Evolutionary conservation across 192 early-diverging fungal genomes (phyloP).

Genomic region (Phycomyces nitens): DNA sequence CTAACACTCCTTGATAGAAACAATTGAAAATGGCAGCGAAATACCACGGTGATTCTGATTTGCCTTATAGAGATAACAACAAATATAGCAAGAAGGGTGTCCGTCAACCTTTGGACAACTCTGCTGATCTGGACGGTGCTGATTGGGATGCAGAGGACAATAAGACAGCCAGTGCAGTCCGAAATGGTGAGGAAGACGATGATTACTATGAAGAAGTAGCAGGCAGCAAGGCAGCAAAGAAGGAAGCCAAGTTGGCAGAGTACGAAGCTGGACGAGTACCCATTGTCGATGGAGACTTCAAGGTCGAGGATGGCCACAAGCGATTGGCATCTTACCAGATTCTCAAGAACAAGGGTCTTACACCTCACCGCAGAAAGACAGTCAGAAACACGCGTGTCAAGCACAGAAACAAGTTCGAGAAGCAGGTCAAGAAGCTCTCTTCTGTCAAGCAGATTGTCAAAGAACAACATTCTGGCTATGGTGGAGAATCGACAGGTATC

Average conservation of each 20-base stretch:
- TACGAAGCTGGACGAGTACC: conserved; percentile 40
- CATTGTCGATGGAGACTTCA: conserved; percentile 35
- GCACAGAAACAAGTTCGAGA: conserved; percentile 83
- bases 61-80: conserved; percentile 70
- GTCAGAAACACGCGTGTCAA: conserved; percentile 94
- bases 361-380: conserved; percentile 87
- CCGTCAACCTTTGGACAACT: conserved; percentile 40
- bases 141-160: conserved; percentile 59
- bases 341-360: conserved; percentile 93
- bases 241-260: conserved; percentile 44
- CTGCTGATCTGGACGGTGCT: conserved; percentile 51
- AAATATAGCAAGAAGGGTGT: conserved; percentile 44
- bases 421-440: conserved; percentile 86
- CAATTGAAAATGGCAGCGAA: conserved; percentile 35
- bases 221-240: conserved; percentile 47
- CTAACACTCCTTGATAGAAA: conserved; percentile 23
- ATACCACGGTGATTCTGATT: conserved; percentile 73
- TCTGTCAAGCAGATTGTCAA: conserved; percentile 73
- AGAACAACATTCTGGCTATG: conserved; percentile 70
- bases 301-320: conserved; percentile 56
- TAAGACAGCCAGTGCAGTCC: conserved; percentile 41
- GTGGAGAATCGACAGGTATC: conserved; percentile 94
- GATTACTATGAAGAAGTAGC: conserved; percentile 45
- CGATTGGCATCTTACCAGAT: conserved; percentile 85
- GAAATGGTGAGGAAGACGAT: conserved; percentile 52